Percentiles rank a stretch among this genome's conserved stretches.
Conservation (phyloP, 768 basidiomycete genomes). For the Russula sp. region DNA sequence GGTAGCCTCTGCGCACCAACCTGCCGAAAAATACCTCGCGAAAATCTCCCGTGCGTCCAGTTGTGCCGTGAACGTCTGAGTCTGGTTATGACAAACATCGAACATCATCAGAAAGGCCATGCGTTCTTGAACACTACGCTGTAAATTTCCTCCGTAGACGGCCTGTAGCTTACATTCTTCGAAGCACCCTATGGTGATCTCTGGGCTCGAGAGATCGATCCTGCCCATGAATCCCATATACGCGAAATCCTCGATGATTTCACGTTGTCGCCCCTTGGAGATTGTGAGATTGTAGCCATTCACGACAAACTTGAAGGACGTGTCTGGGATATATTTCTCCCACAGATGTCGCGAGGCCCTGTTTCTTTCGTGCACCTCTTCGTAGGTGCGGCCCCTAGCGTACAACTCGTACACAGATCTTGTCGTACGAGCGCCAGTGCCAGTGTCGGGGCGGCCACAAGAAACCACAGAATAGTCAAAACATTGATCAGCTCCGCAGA, state of each 20-base stretch:
- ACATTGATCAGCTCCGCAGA: neutral
- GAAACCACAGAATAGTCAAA: neutral
- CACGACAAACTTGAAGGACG: slow-evolving; percentile 77
- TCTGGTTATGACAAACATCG: slow-evolving; percentile 33
- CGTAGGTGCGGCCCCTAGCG: slow-evolving; percentile 61
- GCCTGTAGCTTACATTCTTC: slow-evolving; percentile 73
- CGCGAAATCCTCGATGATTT: slow-evolving; percentile 68
- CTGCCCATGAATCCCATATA: slow-evolving; percentile 81
- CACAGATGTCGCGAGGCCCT: slow-evolving; percentile 40
- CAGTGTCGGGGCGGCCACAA: neutral
- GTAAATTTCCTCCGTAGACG: neutral
- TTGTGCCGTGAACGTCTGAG: slow-evolving; percentile 39
- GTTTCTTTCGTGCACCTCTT: slow-evolving; percentile 56
- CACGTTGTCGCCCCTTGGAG: slow-evolving; percentile 53
- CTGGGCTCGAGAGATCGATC: slow-evolving; percentile 75
- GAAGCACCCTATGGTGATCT: slow-evolving; percentile 63
- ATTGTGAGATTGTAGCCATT: slow-evolving; percentile 70
- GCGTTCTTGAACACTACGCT: neutral
- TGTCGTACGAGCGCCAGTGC: neutral
- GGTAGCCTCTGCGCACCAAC: slow-evolving; percentile 53
- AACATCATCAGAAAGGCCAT: neutral
- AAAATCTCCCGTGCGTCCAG: slow-evolving; percentile 56
- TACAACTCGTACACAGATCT: slow-evolving; percentile 68
- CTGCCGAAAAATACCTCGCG: slow-evolving; percentile 74
- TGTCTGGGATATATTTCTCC: slow-evolving; percentile 51